phyloP scores from a whole-genome alignment of 2,329 filamentous ascomycete genomes.

The Exophiala phaeomuriformis region DNA sequence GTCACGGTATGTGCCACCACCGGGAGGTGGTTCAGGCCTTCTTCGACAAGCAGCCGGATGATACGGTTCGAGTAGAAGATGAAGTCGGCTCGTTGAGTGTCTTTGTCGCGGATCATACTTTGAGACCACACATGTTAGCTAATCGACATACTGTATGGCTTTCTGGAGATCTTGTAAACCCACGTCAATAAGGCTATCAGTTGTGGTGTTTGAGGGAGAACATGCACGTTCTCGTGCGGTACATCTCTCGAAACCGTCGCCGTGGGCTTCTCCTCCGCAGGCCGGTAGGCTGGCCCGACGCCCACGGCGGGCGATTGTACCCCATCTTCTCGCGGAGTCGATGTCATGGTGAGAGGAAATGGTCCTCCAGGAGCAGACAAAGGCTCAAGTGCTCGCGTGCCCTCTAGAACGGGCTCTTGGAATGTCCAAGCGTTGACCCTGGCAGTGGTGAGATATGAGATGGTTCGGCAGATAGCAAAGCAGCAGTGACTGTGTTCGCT shows the following conservation, averaged over 20 bases:
- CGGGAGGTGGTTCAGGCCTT: slow-evolving; percentile 92
- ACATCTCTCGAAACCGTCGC: slow-evolving; percentile 84
- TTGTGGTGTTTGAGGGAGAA: slow-evolving; percentile 88
- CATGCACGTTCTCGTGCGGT: slow-evolving; percentile 76
- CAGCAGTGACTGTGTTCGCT: not conserved
- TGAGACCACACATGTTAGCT: not conserved
- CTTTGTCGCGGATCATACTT: slow-evolving; percentile 91
- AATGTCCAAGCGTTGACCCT: not conserved
- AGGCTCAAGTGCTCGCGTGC: slow-evolving; percentile 11
- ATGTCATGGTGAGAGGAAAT: slow-evolving; percentile 19
- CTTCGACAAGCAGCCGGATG: slow-evolving; percentile 91
- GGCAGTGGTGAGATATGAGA: not conserved
- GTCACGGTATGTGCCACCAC: slow-evolving; percentile 82
- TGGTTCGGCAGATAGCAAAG: not conserved
- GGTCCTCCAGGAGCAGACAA: not conserved
- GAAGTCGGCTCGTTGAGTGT: slow-evolving; percentile 87
- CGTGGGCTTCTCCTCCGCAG: slow-evolving; percentile 68
- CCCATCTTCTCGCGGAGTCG: slow-evolving; percentile 22
- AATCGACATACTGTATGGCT: no score
- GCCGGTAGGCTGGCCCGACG: slow-evolving; percentile 72
- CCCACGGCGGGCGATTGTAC: slow-evolving; percentile 43
- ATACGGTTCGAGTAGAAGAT: slow-evolving; percentile 99
- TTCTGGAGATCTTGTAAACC: slow-evolving; percentile 37
- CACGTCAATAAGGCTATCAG: slow-evolving; percentile 96
- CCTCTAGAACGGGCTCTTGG: not conserved